Conservation (phyloP, 345 rosid genomes). For the Eucalyptus lansdowneana region DNA sequence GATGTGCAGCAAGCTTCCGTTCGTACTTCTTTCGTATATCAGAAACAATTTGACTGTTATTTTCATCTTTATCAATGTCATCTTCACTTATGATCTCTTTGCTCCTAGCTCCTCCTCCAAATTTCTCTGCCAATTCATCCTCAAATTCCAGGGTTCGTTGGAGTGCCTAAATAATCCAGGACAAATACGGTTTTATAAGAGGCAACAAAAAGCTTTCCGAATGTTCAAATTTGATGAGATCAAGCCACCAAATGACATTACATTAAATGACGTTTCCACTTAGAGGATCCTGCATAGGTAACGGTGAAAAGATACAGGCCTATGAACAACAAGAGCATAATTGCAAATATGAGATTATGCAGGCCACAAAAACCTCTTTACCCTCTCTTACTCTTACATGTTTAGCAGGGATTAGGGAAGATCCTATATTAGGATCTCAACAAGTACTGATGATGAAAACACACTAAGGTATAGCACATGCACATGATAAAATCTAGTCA, state of each 20-base stretch:
- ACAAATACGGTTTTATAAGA: background rate
- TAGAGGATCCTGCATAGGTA: background rate
- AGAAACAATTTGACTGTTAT: conserved; percentile 50
- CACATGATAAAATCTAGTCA: background rate
- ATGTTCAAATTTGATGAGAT: background rate
- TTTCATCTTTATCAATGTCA: conserved; percentile 64
- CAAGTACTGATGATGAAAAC: background rate
- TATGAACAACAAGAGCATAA: background rate
- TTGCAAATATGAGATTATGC: background rate
- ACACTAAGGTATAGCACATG: background rate
- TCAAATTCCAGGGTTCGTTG: conserved; percentile 96
- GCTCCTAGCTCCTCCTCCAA: conserved; percentile 70
- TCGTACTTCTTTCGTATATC: conserved; percentile 95
- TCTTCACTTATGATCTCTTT: conserved; percentile 65
- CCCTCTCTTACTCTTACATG: background rate
- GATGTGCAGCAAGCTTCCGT: conserved; percentile 74
- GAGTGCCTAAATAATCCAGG: conserved; percentile 39
- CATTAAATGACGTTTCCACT: background rate
- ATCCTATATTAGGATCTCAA: background rate
- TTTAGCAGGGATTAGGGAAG: background rate
- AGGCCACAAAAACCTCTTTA: background rate
- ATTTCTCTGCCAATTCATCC: conserved; percentile 87
- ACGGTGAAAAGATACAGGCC: background rate
- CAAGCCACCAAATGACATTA: background rate
- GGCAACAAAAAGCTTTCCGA: background rate